phyloP scores from a whole-genome alignment of 768 basidiomycete genomes.

The Artomyces pyxidatus region DNA sequence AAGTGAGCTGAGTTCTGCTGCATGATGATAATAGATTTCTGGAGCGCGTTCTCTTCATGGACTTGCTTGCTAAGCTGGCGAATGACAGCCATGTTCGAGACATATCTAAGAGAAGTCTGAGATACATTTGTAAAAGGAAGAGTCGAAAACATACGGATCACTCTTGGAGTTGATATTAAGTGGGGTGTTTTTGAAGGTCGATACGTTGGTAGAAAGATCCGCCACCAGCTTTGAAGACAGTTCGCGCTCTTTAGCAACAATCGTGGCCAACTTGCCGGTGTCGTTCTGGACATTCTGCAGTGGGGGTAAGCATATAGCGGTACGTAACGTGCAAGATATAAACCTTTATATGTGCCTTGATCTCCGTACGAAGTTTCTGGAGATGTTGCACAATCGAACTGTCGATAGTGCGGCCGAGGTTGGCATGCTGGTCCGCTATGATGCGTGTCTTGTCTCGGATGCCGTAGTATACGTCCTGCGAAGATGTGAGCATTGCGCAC shows the following conservation, averaged over 20 bases:
- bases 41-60: conserved; percentile 94
- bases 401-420: conserved; percentile 92
- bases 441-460: conserved; percentile 89
- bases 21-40: conserved; percentile 97
- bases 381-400: conserved; percentile 96
- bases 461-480: conserved; percentile 82
- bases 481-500: not conserved
- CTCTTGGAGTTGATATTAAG: conserved; percentile 71
- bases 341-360: conserved; percentile 97
- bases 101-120: conserved; percentile 34
- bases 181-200: conserved; percentile 92
- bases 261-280: conserved; percentile 84
- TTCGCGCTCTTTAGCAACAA: conserved; percentile 91
- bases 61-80: conserved; percentile 88
- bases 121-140: conserved; percentile 18
- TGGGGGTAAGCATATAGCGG: not conserved
- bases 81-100: conserved; percentile 62
- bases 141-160: conserved; percentile 62
- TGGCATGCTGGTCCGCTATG: conserved; percentile 95
- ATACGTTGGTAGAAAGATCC: conserved; percentile 80
- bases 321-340: not conserved
- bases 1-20: conserved; percentile 97
- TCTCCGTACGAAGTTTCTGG: conserved; percentile 88
- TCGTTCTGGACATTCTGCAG: conserved; percentile 89
- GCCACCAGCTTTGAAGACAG: conserved; percentile 77